A percentile compares a stretch with the other conserved stretches of the same genome.
These are phyloP conservation scores for Leccinum rimulosum DNA, from an alignment of 768 basidiomycete species.

Conservation along the genomic window DNA sequence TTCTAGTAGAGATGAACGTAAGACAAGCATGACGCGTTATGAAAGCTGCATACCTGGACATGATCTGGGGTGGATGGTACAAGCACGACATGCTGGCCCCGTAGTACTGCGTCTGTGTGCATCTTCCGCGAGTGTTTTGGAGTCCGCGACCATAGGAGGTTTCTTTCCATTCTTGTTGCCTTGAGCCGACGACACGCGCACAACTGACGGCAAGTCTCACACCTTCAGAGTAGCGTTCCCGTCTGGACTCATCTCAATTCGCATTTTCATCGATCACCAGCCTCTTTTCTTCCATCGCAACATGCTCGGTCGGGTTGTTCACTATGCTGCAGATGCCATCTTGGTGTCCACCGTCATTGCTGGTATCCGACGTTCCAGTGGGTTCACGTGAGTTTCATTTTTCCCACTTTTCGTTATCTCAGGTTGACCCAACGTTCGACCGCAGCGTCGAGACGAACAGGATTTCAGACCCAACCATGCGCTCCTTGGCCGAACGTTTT, in stretches of 20 bases:
- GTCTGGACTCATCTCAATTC: background rate
- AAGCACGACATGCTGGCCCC: constrained; percentile 66
- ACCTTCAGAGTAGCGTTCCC: background rate
- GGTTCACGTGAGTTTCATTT: constrained; percentile 70
- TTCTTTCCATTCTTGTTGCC: constrained; percentile 18
- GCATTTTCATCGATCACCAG: constrained; percentile 1
- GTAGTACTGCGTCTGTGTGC: constrained; percentile 43
- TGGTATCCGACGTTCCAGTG: constrained; percentile 86
- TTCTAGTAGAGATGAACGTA: constrained; percentile 45
- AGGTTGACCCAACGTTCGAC: constrained; percentile 1
- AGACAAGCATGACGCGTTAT: background rate
- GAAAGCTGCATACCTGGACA: constrained; percentile 29
- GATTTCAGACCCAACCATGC: constrained; percentile 76
- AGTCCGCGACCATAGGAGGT: background rate
- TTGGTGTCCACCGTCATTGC: constrained; percentile 87
- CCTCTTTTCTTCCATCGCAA: constrained; percentile 1
- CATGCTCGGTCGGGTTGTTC: constrained; percentile 70
- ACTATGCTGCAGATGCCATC: constrained; percentile 82
- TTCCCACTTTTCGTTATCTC: background rate
- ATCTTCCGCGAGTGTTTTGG: constrained; percentile 8
- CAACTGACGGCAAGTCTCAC: background rate
- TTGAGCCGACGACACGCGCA: constrained; percentile 1
- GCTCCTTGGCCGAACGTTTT: constrained; percentile 76
- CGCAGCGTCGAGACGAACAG: constrained; percentile 60
- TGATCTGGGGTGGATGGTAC: constrained; percentile 74